Evolutionary conservation across 306 rosid species (phyloP).

Genomic region (Psophocarpus tetragonolobus): DNA sequence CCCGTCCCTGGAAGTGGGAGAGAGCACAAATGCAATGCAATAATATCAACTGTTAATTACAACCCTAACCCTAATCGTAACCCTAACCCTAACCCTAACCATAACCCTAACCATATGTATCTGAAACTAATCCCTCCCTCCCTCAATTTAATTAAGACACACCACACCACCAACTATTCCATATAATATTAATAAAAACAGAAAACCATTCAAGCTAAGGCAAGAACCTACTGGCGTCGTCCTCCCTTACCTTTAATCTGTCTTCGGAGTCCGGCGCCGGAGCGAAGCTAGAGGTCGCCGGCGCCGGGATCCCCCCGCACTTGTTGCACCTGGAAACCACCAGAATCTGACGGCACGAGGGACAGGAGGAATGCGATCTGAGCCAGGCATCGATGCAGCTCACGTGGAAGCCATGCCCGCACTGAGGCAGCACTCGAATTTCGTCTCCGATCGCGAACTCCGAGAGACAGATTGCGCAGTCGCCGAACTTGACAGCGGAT

Average conservation of each 20-base stretch:
- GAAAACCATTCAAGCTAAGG: slow-evolving; percentile 41
- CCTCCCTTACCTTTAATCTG: slow-evolving; percentile 51
- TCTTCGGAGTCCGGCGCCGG: slow-evolving; percentile 32
- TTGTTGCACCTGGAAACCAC: slow-evolving; percentile 57
- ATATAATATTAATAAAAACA: background rate
- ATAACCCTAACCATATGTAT: background rate
- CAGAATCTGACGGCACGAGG: slow-evolving; percentile 79
- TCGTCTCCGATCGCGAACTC: slow-evolving; percentile 71
- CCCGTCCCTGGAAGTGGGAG: background rate
- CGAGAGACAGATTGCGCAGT: slow-evolving; percentile 72
- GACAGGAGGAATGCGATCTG: slow-evolving; percentile 78
- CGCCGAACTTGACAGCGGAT: slow-evolving; percentile 51
- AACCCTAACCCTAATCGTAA: slow-evolving; percentile 9
- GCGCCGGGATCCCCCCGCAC: slow-evolving; percentile 66
- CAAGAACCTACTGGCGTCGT: slow-evolving; percentile 53
- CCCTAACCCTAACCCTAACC: slow-evolving; percentile 22
- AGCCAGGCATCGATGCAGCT: slow-evolving; percentile 83
- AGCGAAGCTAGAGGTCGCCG: slow-evolving; percentile 39
- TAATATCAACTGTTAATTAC: slow-evolving; percentile 11
- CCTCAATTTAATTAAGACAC: background rate
- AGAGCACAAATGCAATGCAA: slow-evolving; percentile 12
- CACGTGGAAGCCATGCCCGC: slow-evolving; percentile 76
- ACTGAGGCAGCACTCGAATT: slow-evolving; percentile 79
- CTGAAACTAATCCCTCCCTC: slow-evolving; percentile 4
- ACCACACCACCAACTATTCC: background rate